Evolutionary conservation across 106 monocot genomes (phyloP).

Genomic region (Chionographis japonica): DNA sequence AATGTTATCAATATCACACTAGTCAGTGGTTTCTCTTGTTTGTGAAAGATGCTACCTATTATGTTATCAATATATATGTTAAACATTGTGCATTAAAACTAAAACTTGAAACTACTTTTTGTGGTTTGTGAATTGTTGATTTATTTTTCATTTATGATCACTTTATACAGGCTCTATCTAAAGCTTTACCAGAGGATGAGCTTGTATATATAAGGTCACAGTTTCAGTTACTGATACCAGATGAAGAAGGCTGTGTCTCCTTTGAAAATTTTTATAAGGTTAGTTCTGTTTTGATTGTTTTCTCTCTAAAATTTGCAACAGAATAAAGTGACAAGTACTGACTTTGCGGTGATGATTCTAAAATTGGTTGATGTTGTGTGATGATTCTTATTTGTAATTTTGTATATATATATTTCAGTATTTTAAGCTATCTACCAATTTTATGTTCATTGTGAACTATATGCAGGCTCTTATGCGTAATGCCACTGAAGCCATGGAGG

Average conservation of each 20-base stretch:
- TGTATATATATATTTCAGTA: background rate
- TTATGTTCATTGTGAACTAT: background rate
- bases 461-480: slow-evolving; percentile 20
- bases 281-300: background rate
- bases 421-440: background rate
- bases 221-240: slow-evolving; percentile 28
- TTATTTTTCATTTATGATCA: too few species aligned
- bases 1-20: too few species aligned
- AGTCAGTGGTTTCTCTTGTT: too few species aligned
- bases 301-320: too few species aligned
- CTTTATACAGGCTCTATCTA: slow-evolving; percentile 32
- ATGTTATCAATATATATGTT: background rate
- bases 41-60: too few species aligned
- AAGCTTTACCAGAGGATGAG: slow-evolving; percentile 35
- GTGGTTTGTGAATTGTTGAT: too few species aligned
- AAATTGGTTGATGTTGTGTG: background rate
- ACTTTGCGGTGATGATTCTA: too few species aligned
- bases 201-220: background rate
- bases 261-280: slow-evolving; percentile 34
- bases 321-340: too few species aligned
- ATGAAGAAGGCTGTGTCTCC: slow-evolving; percentile 13
- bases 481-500: slow-evolving; percentile 30
- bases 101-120: too few species aligned
- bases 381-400: too few species aligned
- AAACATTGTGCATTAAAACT: too few species aligned